These are phyloP conservation scores for Fraxinus pennsylvanica DNA, from an alignment of 257 asterid species.

Conservation along the genomic window DNA sequence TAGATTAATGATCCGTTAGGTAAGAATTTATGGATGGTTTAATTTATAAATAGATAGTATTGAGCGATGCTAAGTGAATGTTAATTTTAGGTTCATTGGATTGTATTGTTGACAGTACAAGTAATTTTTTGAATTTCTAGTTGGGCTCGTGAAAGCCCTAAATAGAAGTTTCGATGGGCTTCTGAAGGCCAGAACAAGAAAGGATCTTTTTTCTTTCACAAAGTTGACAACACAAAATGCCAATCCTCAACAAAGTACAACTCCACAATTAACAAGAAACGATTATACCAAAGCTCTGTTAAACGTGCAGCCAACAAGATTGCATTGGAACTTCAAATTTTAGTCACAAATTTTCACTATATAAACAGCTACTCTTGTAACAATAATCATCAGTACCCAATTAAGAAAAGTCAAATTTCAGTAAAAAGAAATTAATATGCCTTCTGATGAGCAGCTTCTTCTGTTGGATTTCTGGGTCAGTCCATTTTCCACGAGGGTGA, in stretches of 20 bases:
- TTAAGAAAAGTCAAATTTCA: not conserved
- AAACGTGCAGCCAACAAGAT: not conserved
- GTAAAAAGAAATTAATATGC: constrained; percentile 32
- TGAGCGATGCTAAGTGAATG: too few relatives aligned
- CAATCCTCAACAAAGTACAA: not conserved
- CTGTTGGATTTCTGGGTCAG: constrained; percentile 66
- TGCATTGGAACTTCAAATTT: constrained; percentile 19
- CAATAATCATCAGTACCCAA: not conserved
- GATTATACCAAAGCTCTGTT: constrained; percentile 30
- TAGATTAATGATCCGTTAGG: too few relatives aligned
- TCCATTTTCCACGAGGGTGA: constrained; percentile 57
- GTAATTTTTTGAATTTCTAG: too few relatives aligned
- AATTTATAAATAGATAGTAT: too few relatives aligned
- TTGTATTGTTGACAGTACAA: too few relatives aligned
- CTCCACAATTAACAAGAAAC: not conserved
- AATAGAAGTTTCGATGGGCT: too few relatives aligned
- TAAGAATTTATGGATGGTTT: too few relatives aligned
- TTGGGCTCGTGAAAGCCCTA: too few relatives aligned
- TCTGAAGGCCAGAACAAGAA: not conserved
- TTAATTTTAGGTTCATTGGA: too few relatives aligned
- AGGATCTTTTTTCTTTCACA: not conserved
- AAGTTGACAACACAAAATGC: not conserved
- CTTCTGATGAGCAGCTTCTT: constrained; percentile 40
- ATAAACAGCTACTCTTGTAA: constrained; percentile 5
- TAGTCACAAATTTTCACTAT: not conserved